Evolutionary conservation across 1,284 basidiomycete species (phyloP).

Genomic region (Puccinia hordei): DNA sequence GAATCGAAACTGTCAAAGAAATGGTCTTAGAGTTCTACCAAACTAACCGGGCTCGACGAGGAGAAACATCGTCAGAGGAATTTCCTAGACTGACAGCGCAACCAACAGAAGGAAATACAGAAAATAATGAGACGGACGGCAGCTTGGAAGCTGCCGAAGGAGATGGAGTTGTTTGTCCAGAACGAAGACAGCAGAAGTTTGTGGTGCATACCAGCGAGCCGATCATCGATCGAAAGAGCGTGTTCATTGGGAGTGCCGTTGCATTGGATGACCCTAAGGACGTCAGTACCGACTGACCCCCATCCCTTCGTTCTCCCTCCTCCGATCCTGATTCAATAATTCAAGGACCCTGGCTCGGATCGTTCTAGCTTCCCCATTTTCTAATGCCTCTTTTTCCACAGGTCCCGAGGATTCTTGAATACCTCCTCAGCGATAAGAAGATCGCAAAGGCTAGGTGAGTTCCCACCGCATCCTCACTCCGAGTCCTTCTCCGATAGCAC

Average conservation of each 20-base stretch:
- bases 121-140: neutral
- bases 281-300: constrained; percentile 3
- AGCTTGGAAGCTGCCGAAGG: neutral
- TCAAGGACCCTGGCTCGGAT: neutral
- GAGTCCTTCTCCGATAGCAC: neutral
- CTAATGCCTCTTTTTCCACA: neutral
- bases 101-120: too few species aligned
- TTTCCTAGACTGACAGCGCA: neutral
- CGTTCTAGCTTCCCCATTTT: neutral
- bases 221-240: constrained; percentile 77
- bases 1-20: constrained; percentile 70
- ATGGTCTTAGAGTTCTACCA: constrained; percentile 65
- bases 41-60: constrained; percentile 64
- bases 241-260: constrained; percentile 80
- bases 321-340: neutral
- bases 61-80: neutral
- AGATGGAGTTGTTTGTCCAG: neutral
- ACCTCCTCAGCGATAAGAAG: constrained; percentile 44
- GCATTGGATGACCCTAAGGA: constrained; percentile 69
- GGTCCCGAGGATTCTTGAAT: constrained; percentile 29
- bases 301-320: neutral
- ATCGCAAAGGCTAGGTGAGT: constrained; percentile 35
- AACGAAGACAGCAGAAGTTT: constrained; percentile 64
- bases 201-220: constrained; percentile 71
- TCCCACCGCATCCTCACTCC: neutral